These are phyloP conservation scores for Kwoniella sp. DNA, from an alignment of 768 basidiomycete species.

Conservation along the genomic window DNA sequence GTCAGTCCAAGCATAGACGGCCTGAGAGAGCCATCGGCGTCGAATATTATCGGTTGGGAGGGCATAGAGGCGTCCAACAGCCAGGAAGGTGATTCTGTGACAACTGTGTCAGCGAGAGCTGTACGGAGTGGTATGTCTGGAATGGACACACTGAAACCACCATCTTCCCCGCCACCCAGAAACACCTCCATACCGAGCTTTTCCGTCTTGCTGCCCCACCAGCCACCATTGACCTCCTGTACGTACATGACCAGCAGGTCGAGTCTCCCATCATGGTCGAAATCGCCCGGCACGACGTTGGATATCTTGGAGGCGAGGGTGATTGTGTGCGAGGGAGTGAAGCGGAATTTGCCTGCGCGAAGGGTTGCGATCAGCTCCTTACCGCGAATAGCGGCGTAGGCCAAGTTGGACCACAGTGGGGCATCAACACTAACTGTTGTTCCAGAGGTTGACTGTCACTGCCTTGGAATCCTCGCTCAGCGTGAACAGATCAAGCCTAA, in stretches of 20 bases:
- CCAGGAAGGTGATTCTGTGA: slow-evolving; percentile 5
- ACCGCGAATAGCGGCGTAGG: too few species aligned
- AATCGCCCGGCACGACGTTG: slow-evolving; percentile 90
- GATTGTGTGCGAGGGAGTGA: slow-evolving; percentile 29
- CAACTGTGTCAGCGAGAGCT: neutral
- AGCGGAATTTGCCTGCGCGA: slow-evolving; percentile 30
- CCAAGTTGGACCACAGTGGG: too few species aligned
- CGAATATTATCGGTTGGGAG: slow-evolving; percentile 79
- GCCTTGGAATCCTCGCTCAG: slow-evolving; percentile 71
- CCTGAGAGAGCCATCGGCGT: slow-evolving; percentile 80
- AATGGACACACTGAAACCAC: slow-evolving; percentile 37
- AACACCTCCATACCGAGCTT: slow-evolving; percentile 68
- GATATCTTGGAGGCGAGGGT: slow-evolving; percentile 54
- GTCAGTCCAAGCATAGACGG: slow-evolving; percentile 77
- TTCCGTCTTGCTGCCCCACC: slow-evolving; percentile 46
- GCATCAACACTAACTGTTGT: slow-evolving; percentile 6
- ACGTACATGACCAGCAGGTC: slow-evolving; percentile 85
- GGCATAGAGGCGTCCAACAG: slow-evolving; percentile 55
- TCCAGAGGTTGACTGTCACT: slow-evolving; percentile 72
- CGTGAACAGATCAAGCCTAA: slow-evolving; percentile 74
- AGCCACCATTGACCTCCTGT: slow-evolving; percentile 52
- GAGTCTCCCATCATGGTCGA: slow-evolving; percentile 82
- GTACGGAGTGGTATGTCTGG: neutral
- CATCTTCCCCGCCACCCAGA: slow-evolving; percentile 61
- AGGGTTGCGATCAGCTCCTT: too few species aligned